A percentile compares a stretch with the other conserved stretches of the same genome.
Evolutionary conservation across 495 filamentous ascomycete species (phyloP).

Genomic region (Immersiella caudata): DNA sequence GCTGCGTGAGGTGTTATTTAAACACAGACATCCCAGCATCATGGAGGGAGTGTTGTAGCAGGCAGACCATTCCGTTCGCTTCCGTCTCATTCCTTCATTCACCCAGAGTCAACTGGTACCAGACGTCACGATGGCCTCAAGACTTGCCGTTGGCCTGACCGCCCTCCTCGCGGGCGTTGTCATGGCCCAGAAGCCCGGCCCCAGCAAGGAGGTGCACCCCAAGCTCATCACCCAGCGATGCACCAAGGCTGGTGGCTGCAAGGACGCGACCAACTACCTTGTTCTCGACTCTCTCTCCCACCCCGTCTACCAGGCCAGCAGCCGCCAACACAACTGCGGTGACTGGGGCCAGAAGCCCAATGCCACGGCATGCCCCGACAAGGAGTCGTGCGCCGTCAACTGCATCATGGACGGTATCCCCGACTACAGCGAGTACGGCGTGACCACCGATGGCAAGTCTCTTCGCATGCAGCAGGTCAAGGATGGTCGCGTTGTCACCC

Average conservation of each 20-base stretch:
- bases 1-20: background rate
- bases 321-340: slow-evolving; percentile 35
- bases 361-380: slow-evolving; percentile 50
- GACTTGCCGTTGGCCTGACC: slow-evolving; percentile 19
- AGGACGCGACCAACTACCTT: slow-evolving; percentile 53
- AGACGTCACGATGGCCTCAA: slow-evolving; percentile 23
- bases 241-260: slow-evolving; percentile 54
- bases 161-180: slow-evolving; percentile 26
- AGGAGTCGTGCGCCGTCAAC: slow-evolving; percentile 50
- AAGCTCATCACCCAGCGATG: slow-evolving; percentile 61
- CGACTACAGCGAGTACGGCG: slow-evolving; percentile 51
- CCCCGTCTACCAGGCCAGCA: slow-evolving; percentile 28
- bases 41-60: background rate
- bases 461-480: slow-evolving; percentile 53
- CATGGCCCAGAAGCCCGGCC: slow-evolving; percentile 31
- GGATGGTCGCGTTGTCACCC: slow-evolving; percentile 38
- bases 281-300: slow-evolving; percentile 58
- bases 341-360: slow-evolving; percentile 48
- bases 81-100: background rate
- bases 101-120: too few species aligned
- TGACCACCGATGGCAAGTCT: slow-evolving; percentile 47
- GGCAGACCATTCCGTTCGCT: background rate
- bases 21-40: background rate
- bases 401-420: slow-evolving; percentile 55
- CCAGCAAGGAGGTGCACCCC: slow-evolving; percentile 51